These are phyloP conservation scores for Leucoagaricus sp. DNA, from an alignment of 1,284 basidiomycete genomes.

Conservation along the genomic window DNA sequence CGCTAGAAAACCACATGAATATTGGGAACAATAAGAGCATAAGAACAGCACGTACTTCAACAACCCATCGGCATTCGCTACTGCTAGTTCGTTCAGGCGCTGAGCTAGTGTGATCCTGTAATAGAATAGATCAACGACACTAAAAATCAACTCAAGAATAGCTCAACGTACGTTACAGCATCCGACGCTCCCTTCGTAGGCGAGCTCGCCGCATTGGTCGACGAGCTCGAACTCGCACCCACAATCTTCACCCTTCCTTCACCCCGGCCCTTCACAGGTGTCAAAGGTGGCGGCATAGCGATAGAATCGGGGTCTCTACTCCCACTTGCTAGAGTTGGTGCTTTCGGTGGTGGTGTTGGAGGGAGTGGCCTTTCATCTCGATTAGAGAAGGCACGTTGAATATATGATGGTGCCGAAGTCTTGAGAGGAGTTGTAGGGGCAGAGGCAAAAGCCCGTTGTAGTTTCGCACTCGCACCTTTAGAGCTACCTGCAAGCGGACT, in stretches of 20 bases:
- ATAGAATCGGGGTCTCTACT: background rate
- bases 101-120: slow-evolving; percentile 71
- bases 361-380: slow-evolving; percentile 13
- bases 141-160: slow-evolving; percentile 16
- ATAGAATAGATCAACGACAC: slow-evolving; percentile 8
- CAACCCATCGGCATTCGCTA: slow-evolving; percentile 74
- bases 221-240: background rate
- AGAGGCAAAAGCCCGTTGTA: slow-evolving; percentile 1
- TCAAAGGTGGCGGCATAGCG: slow-evolving; percentile 10
- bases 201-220: background rate
- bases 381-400: background rate
- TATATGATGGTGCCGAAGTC: background rate
- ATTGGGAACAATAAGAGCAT: slow-evolving; percentile 4
- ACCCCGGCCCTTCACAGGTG: slow-evolving; percentile 13
- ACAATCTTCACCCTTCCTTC: background rate
- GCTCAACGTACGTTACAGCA: slow-evolving; percentile 61
- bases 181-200: slow-evolving; percentile 47
- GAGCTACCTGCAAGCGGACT: slow-evolving; percentile 28
- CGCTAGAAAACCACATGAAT: slow-evolving; percentile 40
- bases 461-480: slow-evolving; percentile 14
- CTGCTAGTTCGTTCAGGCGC: slow-evolving; percentile 74
- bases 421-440: slow-evolving; percentile 21
- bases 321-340: background rate
- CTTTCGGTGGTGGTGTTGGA: slow-evolving; percentile 25
- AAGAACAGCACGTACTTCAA: slow-evolving; percentile 55